These are phyloP conservation scores for Apiotrichum mycotoxinovorans DNA, from an alignment of 1,284 basidiomycete genomes.

Conservation along the genomic window DNA sequence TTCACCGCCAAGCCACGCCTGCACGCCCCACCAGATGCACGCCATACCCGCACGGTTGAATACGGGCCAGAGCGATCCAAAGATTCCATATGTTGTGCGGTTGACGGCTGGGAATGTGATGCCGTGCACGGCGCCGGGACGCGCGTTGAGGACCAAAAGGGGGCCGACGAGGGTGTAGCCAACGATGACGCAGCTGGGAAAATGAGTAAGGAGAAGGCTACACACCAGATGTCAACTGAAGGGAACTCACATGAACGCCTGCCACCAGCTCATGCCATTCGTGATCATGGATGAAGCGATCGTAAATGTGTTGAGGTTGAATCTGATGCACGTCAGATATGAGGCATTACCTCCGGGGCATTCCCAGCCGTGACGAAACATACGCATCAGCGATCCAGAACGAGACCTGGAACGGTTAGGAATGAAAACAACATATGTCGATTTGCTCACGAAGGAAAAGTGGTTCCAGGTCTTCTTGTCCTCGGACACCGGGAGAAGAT, in stretches of 20 bases:
- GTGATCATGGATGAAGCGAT: constrained; percentile 64
- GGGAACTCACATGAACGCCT: constrained; percentile 46
- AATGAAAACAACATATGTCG: neutral
- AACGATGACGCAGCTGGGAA: constrained; percentile 59
- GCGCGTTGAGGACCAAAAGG: constrained; percentile 74
- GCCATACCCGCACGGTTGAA: constrained; percentile 31
- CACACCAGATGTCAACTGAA: constrained; percentile 57
- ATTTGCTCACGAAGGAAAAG: constrained; percentile 35
- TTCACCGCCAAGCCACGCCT: constrained; percentile 71
- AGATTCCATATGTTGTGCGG: constrained; percentile 69
- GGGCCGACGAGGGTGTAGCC: constrained; percentile 69
- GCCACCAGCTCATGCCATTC: constrained; percentile 74
- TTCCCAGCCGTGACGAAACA: constrained; percentile 62
- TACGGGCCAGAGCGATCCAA: constrained; percentile 55
- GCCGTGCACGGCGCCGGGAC: constrained; percentile 61
- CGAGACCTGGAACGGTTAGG: constrained; percentile 3
- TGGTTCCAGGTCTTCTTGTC: constrained; percentile 43
- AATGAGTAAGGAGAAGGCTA: constrained; percentile 41
- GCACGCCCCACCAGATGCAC: constrained; percentile 74
- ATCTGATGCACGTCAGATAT: constrained; percentile 35
- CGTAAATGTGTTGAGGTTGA: constrained; percentile 70
- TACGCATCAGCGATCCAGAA: constrained; percentile 53
- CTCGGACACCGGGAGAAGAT: constrained; percentile 32
- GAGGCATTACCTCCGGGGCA: too few species aligned
- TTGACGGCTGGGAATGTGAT: constrained; percentile 76